Conservation (phyloP, 345 rosid species). For the Eucalyptus albens region DNA sequence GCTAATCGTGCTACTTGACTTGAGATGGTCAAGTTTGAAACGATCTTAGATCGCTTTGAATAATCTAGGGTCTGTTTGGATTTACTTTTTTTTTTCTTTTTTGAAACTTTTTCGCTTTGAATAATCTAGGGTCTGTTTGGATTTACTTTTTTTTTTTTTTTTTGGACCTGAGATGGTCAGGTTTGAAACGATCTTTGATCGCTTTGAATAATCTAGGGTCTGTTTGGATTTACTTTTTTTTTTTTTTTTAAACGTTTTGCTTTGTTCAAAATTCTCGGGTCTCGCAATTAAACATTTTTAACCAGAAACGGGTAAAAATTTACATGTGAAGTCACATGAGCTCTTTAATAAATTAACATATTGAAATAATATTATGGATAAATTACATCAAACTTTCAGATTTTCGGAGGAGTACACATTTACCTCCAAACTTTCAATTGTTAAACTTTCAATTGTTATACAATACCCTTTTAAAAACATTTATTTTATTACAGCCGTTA, state of each 20-base stretch:
- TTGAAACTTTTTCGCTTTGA: neutral
- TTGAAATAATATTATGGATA: neutral
- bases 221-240: too few species aligned
- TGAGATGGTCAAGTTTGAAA: too few species aligned
- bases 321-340: neutral
- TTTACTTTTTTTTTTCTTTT: too few species aligned
- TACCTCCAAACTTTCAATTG: neutral
- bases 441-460: neutral
- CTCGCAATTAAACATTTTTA: neutral
- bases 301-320: neutral
- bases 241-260: neutral
- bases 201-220: too few species aligned
- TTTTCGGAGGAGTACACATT: neutral
- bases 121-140: neutral
- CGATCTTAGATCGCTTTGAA: too few species aligned
- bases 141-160: too few species aligned
- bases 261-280: neutral
- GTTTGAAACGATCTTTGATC: too few species aligned
- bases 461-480: neutral
- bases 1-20: neutral
- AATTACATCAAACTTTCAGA: neutral
- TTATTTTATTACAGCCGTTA: neutral
- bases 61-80: too few species aligned
- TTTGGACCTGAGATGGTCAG: too few species aligned
- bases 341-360: neutral